A percentile compares a stretch with the other conserved stretches of the same genome.
phyloP scores from a whole-genome alignment of 2,329 filamentous ascomycete species.

The Pezicula carpinea region DNA sequence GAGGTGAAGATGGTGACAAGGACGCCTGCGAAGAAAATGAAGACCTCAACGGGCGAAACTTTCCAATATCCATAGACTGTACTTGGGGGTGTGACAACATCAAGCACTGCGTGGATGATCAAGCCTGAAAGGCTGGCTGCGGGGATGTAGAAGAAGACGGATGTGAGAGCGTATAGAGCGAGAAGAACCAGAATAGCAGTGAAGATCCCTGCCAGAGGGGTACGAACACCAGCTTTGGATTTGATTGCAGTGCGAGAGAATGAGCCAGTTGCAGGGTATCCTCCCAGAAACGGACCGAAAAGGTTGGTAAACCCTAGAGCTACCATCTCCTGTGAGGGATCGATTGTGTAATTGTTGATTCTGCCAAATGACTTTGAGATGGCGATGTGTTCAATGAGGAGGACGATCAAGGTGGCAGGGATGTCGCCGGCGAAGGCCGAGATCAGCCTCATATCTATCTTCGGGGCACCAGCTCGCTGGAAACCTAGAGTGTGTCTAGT shows the following conservation, averaged over 20 bases:
- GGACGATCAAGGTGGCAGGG: constrained; percentile 70
- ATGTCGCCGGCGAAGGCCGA: constrained; percentile 59
- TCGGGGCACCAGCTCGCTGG: constrained; percentile 62
- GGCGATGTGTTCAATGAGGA: constrained; percentile 77
- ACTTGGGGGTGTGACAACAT: constrained; percentile 69
- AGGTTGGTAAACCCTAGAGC: constrained; percentile 73
- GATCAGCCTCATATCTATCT: constrained; percentile 56
- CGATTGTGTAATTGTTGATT: constrained; percentile 76
- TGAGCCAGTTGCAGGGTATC: constrained; percentile 62
- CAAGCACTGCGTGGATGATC: constrained; percentile 79
- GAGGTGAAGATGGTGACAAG: constrained; percentile 47
- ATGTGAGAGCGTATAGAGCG: constrained; percentile 71
- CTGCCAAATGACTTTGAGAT: constrained; percentile 80
- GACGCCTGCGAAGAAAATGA: constrained; percentile 73
- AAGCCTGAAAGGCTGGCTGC: constrained; percentile 65
- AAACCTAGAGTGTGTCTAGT: constrained; percentile 54
- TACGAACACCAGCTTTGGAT: constrained; percentile 77
- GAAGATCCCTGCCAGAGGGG: constrained; percentile 73
- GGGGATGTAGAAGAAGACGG: constrained; percentile 79
- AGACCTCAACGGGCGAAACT: constrained; percentile 66
- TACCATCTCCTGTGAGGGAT: constrained; percentile 75
- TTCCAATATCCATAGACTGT: constrained; percentile 75
- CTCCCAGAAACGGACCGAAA: constrained; percentile 71
- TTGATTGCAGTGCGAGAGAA: constrained; percentile 47
- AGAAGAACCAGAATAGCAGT: constrained; percentile 72